phyloP scores from a whole-genome alignment of 306 rosid genomes.

The Rosa rugosa region DNA sequence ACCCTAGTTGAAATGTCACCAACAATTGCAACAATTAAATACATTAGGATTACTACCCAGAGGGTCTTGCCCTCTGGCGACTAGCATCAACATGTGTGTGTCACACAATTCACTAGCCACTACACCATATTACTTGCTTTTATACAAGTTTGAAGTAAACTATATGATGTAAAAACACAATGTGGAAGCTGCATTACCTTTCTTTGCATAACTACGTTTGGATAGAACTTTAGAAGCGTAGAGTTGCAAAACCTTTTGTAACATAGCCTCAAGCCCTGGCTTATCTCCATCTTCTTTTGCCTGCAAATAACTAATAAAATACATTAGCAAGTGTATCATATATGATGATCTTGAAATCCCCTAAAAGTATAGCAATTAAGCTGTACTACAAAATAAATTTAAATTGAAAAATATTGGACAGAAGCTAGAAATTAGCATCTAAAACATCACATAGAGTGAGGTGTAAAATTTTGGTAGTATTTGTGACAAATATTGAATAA shows the following conservation, averaged over 20 bases:
- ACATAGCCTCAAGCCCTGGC: slow-evolving; percentile 97
- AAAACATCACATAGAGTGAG: slow-evolving; percentile 1
- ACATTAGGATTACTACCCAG: not conserved
- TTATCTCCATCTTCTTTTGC: slow-evolving; percentile 94
- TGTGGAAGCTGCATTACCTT: slow-evolving; percentile 40
- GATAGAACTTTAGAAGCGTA: slow-evolving; percentile 88
- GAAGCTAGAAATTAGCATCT: slow-evolving; percentile 7
- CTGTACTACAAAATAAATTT: slow-evolving; percentile 15
- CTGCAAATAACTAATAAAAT: slow-evolving; percentile 45
- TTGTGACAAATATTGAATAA: not conserved
- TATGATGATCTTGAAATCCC: not conserved
- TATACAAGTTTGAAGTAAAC: not conserved
- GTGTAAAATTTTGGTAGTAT: not conserved
- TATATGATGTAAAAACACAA: not conserved
- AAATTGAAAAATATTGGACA: slow-evolving; percentile 2
- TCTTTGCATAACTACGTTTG: slow-evolving; percentile 73
- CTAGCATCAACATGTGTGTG: not conserved
- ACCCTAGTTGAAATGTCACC: not conserved
- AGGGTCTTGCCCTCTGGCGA: not conserved
- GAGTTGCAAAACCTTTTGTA: slow-evolving; percentile 90
- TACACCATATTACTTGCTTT: not conserved
- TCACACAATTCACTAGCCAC: not conserved
- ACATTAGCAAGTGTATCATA: slow-evolving; percentile 17
- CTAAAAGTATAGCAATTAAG: slow-evolving; percentile 3
- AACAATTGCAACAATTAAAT: not conserved